A percentile compares a stretch with the other conserved stretches of the same genome.
Evolutionary conservation across 2,329 filamentous ascomycete genomes (phyloP).

Genomic region (Hypoxylon sp.): DNA sequence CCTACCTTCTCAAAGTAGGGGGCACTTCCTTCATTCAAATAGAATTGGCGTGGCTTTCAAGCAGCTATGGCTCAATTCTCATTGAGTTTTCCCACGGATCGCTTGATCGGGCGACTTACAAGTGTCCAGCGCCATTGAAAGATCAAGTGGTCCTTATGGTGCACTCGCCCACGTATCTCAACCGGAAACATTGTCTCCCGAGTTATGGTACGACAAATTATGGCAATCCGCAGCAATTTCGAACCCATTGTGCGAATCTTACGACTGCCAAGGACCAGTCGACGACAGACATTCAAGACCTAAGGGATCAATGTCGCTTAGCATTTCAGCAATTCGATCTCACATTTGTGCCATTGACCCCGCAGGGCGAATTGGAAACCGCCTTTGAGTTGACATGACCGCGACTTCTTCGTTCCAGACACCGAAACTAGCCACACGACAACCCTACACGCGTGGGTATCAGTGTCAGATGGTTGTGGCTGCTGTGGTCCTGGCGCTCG

Average conservation of each 20-base stretch:
- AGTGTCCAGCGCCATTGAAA: neutral
- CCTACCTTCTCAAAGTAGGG: neutral
- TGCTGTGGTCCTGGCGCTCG: neutral
- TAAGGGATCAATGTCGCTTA: neutral
- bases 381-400: neutral
- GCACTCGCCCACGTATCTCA: neutral
- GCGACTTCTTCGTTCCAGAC: neutral
- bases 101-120: neutral
- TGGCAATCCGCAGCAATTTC: neutral
- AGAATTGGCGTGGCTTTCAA: neutral
- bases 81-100: neutral
- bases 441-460: neutral
- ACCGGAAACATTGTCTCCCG: neutral
- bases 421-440: neutral
- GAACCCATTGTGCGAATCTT: neutral
- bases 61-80: neutral
- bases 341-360: neutral
- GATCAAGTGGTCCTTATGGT: constrained; percentile 23
- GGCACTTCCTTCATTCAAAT: neutral
- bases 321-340: neutral
- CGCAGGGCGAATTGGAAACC: neutral
- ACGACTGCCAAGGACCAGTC: neutral
- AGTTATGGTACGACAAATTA: neutral
- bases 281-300: neutral
- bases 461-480: neutral